A percentile compares a stretch with the other conserved stretches of the same genome.
phyloP scores from a whole-genome alignment of 495 filamentous ascomycete species.

The Terfezia boudieri region DNA sequence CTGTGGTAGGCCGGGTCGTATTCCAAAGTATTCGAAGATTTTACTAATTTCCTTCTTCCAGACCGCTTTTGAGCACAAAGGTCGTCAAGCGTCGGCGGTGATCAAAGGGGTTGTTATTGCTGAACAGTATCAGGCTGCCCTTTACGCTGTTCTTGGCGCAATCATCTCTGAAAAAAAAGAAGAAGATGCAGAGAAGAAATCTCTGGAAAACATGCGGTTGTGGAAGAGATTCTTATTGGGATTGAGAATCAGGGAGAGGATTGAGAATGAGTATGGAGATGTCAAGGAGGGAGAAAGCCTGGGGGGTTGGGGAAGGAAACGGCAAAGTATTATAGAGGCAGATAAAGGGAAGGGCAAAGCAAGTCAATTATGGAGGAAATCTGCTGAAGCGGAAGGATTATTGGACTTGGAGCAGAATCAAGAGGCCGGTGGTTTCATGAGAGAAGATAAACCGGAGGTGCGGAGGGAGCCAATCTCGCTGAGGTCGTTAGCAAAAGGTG shows the following conservation, averaged over 20 bases:
- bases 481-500: background rate
- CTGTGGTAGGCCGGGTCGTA: conserved; percentile 27
- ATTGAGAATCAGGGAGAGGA: conserved; percentile 52
- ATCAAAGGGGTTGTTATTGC: conserved; percentile 42
- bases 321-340: background rate
- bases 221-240: conserved; percentile 61
- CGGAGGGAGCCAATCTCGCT: background rate
- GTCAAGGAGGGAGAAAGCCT: conserved; percentile 19
- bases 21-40: background rate
- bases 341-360: background rate
- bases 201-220: conserved; percentile 27
- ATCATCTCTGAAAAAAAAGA: conserved; percentile 34
- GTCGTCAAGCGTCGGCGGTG: conserved; percentile 59
- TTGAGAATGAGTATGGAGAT: conserved; percentile 15
- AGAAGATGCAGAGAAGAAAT: conserved; percentile 31
- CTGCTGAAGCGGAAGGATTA: background rate
- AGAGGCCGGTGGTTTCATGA: conserved; percentile 16
- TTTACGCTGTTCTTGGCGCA: background rate
- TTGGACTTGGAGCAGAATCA: conserved; percentile 2
- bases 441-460: conserved; percentile 9
- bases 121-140: background rate
- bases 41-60: background rate
- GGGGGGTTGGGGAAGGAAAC: conserved; percentile 28
- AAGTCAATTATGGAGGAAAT: background rate
- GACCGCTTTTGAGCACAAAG: conserved; percentile 70